Conservation (phyloP, 148 eudicot species). For the Tetragonia tetragonoides region DNA sequence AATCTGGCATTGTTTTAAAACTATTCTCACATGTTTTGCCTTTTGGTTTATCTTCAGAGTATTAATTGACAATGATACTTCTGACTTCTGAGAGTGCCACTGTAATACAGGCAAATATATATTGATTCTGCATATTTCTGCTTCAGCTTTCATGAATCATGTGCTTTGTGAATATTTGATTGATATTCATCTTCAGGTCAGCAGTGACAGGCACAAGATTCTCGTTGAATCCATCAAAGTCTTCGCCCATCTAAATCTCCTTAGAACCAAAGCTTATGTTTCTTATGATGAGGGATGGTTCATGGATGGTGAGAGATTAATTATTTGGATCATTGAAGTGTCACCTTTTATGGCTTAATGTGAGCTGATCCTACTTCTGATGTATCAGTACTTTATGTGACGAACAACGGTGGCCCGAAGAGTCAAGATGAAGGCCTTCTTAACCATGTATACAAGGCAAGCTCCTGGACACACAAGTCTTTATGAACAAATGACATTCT, state of each 20-base stretch:
- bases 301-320: slow-evolving; percentile 22
- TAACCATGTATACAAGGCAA: slow-evolving; percentile 13
- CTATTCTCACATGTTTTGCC: slow-evolving; percentile 20
- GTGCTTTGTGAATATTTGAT: neutral
- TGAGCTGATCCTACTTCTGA: neutral
- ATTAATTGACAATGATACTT: slow-evolving; percentile 19
- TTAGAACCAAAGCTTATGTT: slow-evolving; percentile 20
- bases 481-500: neutral
- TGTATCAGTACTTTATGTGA: slow-evolving; percentile 23
- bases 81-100: slow-evolving; percentile 20
- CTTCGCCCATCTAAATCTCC: slow-evolving; percentile 1
- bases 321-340: too few relatives aligned
- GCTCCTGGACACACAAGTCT: neutral
- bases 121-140: neutral
- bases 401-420: slow-evolving; percentile 12
- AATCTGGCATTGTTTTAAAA: slow-evolving; percentile 23
- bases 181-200: slow-evolving; percentile 17
- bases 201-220: slow-evolving; percentile 17
- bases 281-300: slow-evolving; percentile 25
- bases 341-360: neutral
- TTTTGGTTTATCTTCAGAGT: slow-evolving; percentile 26
- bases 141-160: neutral
- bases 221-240: slow-evolving; percentile 14
- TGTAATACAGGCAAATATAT: slow-evolving; percentile 15
- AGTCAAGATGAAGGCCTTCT: slow-evolving; percentile 12